Evolutionary conservation across 1,139 yeast genomes (phyloP), one percentile per base, ranked within the genome.

Genomic region (Torulaspora globosa): DNA sequence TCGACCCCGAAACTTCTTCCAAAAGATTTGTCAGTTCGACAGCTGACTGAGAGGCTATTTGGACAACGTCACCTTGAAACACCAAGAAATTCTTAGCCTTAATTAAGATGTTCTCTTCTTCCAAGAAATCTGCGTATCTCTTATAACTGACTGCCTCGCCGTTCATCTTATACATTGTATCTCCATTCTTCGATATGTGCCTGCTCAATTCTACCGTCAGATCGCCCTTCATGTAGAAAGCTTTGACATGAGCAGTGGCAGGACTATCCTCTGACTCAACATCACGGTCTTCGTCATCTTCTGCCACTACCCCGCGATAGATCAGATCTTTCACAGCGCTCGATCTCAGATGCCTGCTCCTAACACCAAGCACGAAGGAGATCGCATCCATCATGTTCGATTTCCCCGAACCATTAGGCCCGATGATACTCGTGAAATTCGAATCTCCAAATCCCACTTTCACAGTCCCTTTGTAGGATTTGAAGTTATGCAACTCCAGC

Each of bases 351-450:
- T 86, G 92, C 27, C 75, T 70, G 14, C 94, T 79, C 57, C 84
- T 74, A 42, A 92, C 81, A 16, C 99, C 99, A 29, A 94, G 73
- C 11, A 92, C 98, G 63, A 92, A 92, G 2, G 97, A 88, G 14
- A 90, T 89, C 37, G 97, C 97, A 65, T 90, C 97, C 97, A 90
- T 90, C 90, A 90, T 84, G 61, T 92, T 92, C 39, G 96, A 86
- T 70, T 92, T 92, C 11, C 99, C 99, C 1, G 97, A 85, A 14
- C 98, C 98, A 74, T 94, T 94, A 12, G 98, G 97, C 1, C 99
- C 99, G 48, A 94, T 86, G 51, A 92, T 87, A 39, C 95, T 84
- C 1, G 96, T 87, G 69, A 94, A 92, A 53, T 76, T 76, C 1
- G 95, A 79, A 5, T 80, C 73, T 1, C 96, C 97, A 65, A 90